Evolutionary conservation across 2,329 filamentous ascomycete species (phyloP), one percentile per base, ranked within the genome.

Genomic region (Fusarium sp.): DNA sequence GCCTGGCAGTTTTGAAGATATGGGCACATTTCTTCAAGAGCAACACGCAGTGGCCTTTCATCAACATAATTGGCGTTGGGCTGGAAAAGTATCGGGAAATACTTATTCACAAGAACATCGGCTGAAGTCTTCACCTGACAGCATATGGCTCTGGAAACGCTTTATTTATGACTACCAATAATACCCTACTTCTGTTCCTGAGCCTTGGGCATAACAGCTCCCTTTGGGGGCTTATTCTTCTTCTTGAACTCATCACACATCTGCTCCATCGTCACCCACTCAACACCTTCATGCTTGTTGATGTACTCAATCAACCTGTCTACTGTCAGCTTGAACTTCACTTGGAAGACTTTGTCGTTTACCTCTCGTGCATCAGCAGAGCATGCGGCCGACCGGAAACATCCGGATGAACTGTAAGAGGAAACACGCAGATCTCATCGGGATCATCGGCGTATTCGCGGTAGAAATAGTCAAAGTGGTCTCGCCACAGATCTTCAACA

Each of bases 401-500:
- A 76, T 94, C 92, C 0, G 92, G 93, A 80, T 94, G 92, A 40
- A 94, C 91, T 0, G 92, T 94, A 81, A 94, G 92, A 0, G 93
- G 92, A 75, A 94, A 94, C 59, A 94, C 88, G 70, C 94, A 94
- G 74, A 93, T 91, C 74, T 94, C 92, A 71, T 93, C 92, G 80
- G 56, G 57, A 9, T 68, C 64, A 21, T 69, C 66, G 1, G 64
- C 64, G 7, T 46, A 35, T 13, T 94, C 91, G 33, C 92, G 85
- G 79, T 94, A 94, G 77, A 93, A 94, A 81, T 94, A 94, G 75
- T 91, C 87, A 67, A 92, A 92, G 71, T 92, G 89, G 67, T 92
- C 89, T 53, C 87, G 83, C 90, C 90, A 92, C 38, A 92, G 86
- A 38, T 90, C 88, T 75, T 92, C 89, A 3, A 92, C 86, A 68